phyloP scores from a whole-genome alignment of 495 filamentous ascomycete genomes.

The Neurospora tetrasperma region DNA sequence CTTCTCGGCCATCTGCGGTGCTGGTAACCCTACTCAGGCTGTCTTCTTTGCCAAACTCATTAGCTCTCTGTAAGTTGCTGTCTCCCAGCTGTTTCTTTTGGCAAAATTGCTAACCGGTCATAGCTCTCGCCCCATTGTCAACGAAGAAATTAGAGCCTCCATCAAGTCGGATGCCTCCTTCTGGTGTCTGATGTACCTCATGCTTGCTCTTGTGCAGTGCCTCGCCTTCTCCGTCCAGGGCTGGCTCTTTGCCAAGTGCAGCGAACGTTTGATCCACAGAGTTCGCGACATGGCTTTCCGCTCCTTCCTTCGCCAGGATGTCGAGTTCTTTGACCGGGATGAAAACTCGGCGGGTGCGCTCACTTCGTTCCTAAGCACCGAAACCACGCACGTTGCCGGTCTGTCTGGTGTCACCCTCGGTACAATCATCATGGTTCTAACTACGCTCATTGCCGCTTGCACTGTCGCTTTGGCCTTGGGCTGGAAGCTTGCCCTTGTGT shows the following conservation, averaged over 20 bases:
- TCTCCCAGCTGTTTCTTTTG: neutral
- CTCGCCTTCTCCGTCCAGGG: constrained; percentile 60
- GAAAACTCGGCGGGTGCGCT: constrained; percentile 75
- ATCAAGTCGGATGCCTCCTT: constrained; percentile 66
- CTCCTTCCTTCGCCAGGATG: constrained; percentile 81
- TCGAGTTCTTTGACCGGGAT: constrained; percentile 76
- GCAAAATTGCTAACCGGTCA: constrained; percentile 9
- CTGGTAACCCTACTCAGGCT: constrained; percentile 75
- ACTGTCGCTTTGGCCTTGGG: constrained; percentile 57
- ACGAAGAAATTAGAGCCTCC: constrained; percentile 19
- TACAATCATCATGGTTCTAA: constrained; percentile 63
- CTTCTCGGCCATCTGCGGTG: constrained; percentile 71
- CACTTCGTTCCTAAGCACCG: constrained; percentile 76
- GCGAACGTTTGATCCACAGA: constrained; percentile 66
- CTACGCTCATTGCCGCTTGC: constrained; percentile 62
- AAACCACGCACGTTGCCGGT: constrained; percentile 74
- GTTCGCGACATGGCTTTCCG: constrained; percentile 74
- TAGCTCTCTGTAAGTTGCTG: constrained; percentile 30
- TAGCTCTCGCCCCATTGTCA: constrained; percentile 27
- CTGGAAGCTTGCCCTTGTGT: constrained; percentile 88
- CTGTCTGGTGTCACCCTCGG: constrained; percentile 75
- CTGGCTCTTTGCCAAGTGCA: constrained; percentile 67
- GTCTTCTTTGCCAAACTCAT: constrained; percentile 90
- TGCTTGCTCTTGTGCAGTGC: constrained; percentile 75
- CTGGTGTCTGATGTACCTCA: constrained; percentile 90